Evolutionary conservation across 768 basidiomycete genomes (phyloP).

Genomic region (Psilocybe subaeruginosa): DNA sequence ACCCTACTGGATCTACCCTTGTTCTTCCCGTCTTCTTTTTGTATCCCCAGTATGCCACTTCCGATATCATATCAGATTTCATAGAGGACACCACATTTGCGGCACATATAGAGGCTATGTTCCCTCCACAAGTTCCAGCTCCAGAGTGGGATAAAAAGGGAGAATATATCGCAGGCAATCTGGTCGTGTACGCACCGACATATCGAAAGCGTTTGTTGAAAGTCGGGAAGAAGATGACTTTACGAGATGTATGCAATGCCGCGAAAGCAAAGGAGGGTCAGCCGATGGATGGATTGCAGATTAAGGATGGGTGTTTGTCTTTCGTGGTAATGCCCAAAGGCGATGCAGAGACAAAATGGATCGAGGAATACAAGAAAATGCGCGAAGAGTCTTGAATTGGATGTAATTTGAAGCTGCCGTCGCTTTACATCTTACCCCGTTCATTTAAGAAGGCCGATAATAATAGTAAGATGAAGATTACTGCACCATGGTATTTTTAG

Average conservation of each 20-base stretch:
- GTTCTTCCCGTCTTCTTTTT: conserved; percentile 90
- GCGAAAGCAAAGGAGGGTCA: conserved; percentile 64
- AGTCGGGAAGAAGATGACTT: conserved; percentile 88
- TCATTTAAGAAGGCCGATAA: conserved; percentile 1
- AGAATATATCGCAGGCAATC: conserved; percentile 64
- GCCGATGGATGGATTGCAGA: conserved; percentile 75
- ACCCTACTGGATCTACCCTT: conserved; percentile 59
- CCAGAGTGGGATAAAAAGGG: conserved; percentile 78
- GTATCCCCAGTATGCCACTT: conserved; percentile 87
- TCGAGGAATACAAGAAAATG: conserved; percentile 79
- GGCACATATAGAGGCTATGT: conserved; percentile 80
- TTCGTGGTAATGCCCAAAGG: conserved; percentile 83
- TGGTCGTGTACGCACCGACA: conserved; percentile 88
- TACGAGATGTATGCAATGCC: conserved; percentile 73
- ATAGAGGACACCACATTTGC: conserved; percentile 83
- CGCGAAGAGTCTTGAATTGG: conserved; percentile 33
- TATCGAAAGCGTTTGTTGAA: conserved; percentile 77
- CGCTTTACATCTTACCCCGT: background rate
- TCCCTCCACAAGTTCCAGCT: conserved; percentile 66
- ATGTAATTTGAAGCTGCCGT: background rate
- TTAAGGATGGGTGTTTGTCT: conserved; percentile 81
- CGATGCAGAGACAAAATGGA: conserved; percentile 79
- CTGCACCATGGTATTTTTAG: background rate
- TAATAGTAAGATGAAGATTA: conserved; percentile 4
- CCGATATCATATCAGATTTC: conserved; percentile 88